Evolutionary conservation across 176 grass and related monocot species (phyloP).

Genomic region (Paspalum notatum): DNA sequence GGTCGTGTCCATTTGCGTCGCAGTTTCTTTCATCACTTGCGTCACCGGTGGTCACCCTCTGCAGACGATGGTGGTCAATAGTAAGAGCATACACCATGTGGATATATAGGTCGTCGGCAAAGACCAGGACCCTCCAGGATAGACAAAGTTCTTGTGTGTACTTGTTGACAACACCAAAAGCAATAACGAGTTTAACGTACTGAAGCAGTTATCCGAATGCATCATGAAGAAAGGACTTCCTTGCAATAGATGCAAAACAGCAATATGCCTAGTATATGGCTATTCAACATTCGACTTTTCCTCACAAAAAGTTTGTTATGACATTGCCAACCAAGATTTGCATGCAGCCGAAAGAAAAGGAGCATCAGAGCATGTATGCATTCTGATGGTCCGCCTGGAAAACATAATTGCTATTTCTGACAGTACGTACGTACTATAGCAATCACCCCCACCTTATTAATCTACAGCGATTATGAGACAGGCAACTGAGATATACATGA

Average conservation of each 20-base stretch:
- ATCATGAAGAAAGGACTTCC: too few relatives aligned
- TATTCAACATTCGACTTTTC: neutral
- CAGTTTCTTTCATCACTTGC: neutral
- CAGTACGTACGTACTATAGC: neutral
- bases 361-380: neutral
- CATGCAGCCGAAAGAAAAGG: neutral
- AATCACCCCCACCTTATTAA: slow-evolving; percentile 37
- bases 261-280: neutral
- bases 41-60: too few relatives aligned
- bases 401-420: slow-evolving; percentile 2
- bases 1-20: neutral
- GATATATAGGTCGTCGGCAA: neutral
- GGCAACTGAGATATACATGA: slow-evolving; percentile 88
- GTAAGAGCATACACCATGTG: neutral
- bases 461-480: slow-evolving; percentile 88
- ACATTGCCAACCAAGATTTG: neutral
- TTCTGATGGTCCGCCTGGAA: neutral
- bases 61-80: neutral
- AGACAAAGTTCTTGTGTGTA: too few relatives aligned
- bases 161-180: too few relatives aligned
- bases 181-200: too few relatives aligned
- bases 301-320: neutral
- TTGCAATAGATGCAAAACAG: slow-evolving; percentile 2
- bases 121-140: neutral
- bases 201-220: too few relatives aligned